A percentile compares a stretch with the other conserved stretches of the same genome.
Conservation (phyloP, 176 grass and related monocot genomes). For the sorghum (Sorghum bicolor) region Sorghum_bicolor_NCBIv3 NC_012879.2:60353501-60354000, state of each 20-base stretch:
- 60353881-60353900: neutral
- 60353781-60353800: neutral
- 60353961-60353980: neutral
- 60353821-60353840: neutral
- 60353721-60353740: conserved; percentile 90
- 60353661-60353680: conserved; percentile 99
- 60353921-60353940: neutral
- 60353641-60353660: conserved; percentile 96
- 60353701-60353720: conserved; percentile 75
- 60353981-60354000: neutral
- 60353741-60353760: conserved; percentile 79
- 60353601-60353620: conserved; percentile 3
- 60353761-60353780: neutral
- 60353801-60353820: neutral
- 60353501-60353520: conserved; percentile 72
- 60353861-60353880: neutral
- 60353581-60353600: neutral
- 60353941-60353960: neutral
- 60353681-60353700: conserved; percentile 81
- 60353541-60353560: conserved; percentile 59
- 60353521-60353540: conserved; percentile 89
- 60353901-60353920: neutral
- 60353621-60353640: conserved; percentile 59
- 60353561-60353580: conserved; percentile 28
- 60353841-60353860: conserved; percentile 1